These are phyloP conservation scores for Ampelomyces quisqualis DNA, from an alignment of 2,329 filamentous ascomycete genomes.

Conservation along the genomic window DNA sequence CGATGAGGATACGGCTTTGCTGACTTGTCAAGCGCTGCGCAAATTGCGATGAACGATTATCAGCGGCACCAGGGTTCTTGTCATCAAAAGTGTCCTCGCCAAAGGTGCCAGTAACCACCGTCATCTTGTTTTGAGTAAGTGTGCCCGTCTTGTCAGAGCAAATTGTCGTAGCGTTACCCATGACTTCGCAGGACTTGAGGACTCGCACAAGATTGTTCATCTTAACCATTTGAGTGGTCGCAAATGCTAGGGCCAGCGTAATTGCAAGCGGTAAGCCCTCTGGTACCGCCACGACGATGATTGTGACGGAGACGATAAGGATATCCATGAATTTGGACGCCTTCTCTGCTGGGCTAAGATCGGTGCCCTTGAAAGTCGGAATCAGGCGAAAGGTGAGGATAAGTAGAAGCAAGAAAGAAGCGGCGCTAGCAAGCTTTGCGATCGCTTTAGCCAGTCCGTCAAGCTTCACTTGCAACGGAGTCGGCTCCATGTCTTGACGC, in stretches of 20 bases:
- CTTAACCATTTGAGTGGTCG: slow-evolving; percentile 56
- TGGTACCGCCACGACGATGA: slow-evolving; percentile 68
- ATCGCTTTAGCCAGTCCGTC: slow-evolving; percentile 77
- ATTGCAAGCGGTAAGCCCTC: slow-evolving; percentile 68
- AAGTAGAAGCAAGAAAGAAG: slow-evolving; percentile 72
- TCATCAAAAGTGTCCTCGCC: slow-evolving; percentile 53
- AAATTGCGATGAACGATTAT: slow-evolving; percentile 46
- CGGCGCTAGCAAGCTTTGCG: slow-evolving; percentile 72
- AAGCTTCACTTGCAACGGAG: slow-evolving; percentile 74
- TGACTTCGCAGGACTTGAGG: slow-evolving; percentile 39
- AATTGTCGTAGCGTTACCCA: slow-evolving; percentile 41
- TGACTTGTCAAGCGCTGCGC: slow-evolving; percentile 45
- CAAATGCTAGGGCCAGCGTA: slow-evolving; percentile 66
- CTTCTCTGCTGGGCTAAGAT: slow-evolving; percentile 65
- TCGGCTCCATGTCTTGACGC: slow-evolving; percentile 73
- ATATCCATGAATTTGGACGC: slow-evolving; percentile 69
- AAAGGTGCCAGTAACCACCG: slow-evolving; percentile 67
- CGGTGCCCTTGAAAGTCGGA: slow-evolving; percentile 43
- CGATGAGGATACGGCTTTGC: slow-evolving; percentile 51
- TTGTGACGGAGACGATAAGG: slow-evolving; percentile 65
- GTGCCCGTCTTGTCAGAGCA: slow-evolving; percentile 44
- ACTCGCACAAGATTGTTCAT: slow-evolving; percentile 41
- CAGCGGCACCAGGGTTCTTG: slow-evolving; percentile 54
- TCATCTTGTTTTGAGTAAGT: slow-evolving; percentile 47
- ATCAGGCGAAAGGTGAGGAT: slow-evolving; percentile 44